These are phyloP conservation scores for Fusarium palustre DNA, from an alignment of 2,329 filamentous ascomycete species.

Conservation along the genomic window DNA sequence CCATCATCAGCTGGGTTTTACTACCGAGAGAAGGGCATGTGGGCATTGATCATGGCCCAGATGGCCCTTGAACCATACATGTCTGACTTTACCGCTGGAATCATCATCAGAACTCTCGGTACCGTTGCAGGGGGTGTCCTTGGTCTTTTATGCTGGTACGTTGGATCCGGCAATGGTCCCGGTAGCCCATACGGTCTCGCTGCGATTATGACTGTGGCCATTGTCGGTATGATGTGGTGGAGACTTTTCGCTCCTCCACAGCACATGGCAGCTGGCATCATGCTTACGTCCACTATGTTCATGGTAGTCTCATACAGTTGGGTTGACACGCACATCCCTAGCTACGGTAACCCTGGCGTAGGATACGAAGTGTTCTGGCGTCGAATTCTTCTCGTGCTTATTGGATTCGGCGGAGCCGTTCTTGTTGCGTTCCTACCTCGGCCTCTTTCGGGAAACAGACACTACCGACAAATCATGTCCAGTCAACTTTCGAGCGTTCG, in stretches of 20 bases:
- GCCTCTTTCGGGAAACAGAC: conserved; percentile 14
- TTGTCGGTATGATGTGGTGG: conserved; percentile 40
- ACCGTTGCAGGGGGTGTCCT: conserved; percentile 19
- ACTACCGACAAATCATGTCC: conserved; percentile 17
- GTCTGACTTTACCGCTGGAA: conserved; percentile 33
- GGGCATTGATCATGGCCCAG: conserved; percentile 42
- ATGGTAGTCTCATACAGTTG: conserved; percentile 39
- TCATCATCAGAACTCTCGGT: conserved; percentile 23
- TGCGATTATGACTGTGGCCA: conserved; percentile 34
- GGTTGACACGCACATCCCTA: conserved; percentile 35
- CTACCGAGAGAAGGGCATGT: conserved; percentile 37
- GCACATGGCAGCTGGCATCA: conserved; percentile 32
- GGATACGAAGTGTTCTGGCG: conserved; percentile 26
- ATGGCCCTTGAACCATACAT: conserved; percentile 38
- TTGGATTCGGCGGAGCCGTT: conserved; percentile 17
- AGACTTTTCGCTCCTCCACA: conserved; percentile 35
- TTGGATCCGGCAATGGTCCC: conserved; percentile 10
- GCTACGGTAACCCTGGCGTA: conserved; percentile 30
- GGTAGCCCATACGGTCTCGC: conserved; percentile 34
- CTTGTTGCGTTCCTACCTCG: conserved; percentile 12
- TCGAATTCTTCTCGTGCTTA: conserved; percentile 16
- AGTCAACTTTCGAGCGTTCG: conserved; percentile 17
- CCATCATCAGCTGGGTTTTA: conserved; percentile 31
- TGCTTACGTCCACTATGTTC: conserved; percentile 39
- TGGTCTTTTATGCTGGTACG: conserved; percentile 21